Conservation (phyloP, 441 rosid genomes). For the Pelargonium hybrid region DNA sequence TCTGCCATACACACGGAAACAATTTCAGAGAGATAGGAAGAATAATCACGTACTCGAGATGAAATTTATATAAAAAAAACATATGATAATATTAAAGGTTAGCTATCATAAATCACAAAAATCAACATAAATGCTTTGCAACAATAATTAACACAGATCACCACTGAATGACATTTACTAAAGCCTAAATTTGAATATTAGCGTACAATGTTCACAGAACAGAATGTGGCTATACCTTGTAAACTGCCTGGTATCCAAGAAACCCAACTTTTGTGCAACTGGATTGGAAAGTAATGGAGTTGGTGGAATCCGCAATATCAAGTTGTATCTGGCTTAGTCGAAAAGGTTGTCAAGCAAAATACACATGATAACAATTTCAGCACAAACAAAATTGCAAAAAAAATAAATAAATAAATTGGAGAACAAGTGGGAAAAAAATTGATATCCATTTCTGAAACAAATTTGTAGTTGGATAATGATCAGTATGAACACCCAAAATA, state of each 20-base stretch:
- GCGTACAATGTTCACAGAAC: constrained; percentile 2
- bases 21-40: not conserved
- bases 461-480: not conserved
- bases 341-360: constrained; percentile 10
- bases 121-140: not conserved
- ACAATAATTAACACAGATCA: not conserved
- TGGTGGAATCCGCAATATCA: constrained; percentile 47
- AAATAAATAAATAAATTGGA: not conserved
- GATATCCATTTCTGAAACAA: too few relatives aligned
- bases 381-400: not conserved
- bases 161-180: constrained; percentile 8
- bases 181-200: constrained; percentile 6
- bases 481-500: not conserved
- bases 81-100: too few relatives aligned
- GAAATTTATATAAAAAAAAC: not conserved
- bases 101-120: not conserved
- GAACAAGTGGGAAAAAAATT: too few relatives aligned
- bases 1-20: not conserved
- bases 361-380: constrained; percentile 4
- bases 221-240: constrained; percentile 43
- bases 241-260: constrained; percentile 78
- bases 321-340: constrained; percentile 53
- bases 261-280: constrained; percentile 59
- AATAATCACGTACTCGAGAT: not conserved
- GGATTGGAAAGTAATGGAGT: constrained; percentile 58